Evolutionary conservation across 805 yeast species (phyloP).

Genomic region (Vanderwaltozyma tropicalis): DNA sequence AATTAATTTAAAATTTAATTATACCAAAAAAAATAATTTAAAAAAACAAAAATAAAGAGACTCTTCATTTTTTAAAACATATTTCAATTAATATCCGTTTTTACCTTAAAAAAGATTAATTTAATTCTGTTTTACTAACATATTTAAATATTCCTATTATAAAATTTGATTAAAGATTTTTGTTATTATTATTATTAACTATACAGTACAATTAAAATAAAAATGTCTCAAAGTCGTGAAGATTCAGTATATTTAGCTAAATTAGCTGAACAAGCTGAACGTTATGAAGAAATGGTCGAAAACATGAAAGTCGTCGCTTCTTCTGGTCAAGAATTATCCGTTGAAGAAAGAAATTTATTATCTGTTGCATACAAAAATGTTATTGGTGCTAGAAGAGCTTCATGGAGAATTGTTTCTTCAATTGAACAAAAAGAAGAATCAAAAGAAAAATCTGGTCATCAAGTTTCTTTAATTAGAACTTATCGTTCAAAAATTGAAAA

Average conservation of each 20-base stretch:
- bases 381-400: conserved; percentile 98
- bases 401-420: conserved; percentile 97
- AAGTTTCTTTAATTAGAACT: conserved; percentile 80
- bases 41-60: no score
- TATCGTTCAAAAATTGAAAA: conserved; percentile 91
- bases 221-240: conserved; percentile 82
- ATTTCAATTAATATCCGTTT: no score
- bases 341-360: conserved; percentile 94
- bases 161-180: no score
- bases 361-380: conserved; percentile 98
- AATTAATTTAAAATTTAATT: no score
- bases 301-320: conserved; percentile 97
- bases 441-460: conserved; percentile 76
- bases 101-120: no score
- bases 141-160: no score
- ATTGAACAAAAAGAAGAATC: conserved; percentile 97
- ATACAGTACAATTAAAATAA: conserved; percentile 5
- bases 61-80: no score
- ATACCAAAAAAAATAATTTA: no score
- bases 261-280: conserved; percentile 89
- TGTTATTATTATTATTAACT: no score
- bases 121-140: no score
- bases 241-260: conserved; percentile 95
- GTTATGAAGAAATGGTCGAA: conserved; percentile 98
- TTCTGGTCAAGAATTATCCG: conserved; percentile 87